phyloP scores from a whole-genome alignment of 371 early-diverging fungal genomes.

The Syncephalis plumigaleata region DNA sequence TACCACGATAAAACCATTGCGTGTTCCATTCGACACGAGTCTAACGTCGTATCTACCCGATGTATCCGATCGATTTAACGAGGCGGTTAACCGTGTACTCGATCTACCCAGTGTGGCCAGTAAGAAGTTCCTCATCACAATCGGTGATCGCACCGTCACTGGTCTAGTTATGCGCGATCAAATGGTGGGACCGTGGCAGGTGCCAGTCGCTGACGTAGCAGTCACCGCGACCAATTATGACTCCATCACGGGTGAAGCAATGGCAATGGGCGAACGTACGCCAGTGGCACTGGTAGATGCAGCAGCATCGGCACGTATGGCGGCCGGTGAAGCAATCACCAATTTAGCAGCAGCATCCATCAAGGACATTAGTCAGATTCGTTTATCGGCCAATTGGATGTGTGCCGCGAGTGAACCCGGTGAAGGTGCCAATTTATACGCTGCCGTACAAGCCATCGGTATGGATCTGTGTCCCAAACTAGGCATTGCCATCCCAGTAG shows the following conservation, averaged over 20 bases:
- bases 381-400: slow-evolving; percentile 97
- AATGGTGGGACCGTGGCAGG: slow-evolving; percentile 94
- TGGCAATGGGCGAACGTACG: slow-evolving; percentile 95
- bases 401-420: slow-evolving; percentile 75
- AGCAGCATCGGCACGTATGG: slow-evolving; percentile 90
- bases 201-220: slow-evolving; percentile 90
- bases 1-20: slow-evolving; percentile 26
- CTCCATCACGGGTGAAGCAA: slow-evolving; percentile 72
- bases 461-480: slow-evolving; percentile 81
- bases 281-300: slow-evolving; percentile 67
- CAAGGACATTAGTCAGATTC: slow-evolving; percentile 40
- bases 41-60: slow-evolving; percentile 29
- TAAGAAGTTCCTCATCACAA: slow-evolving; percentile 90
- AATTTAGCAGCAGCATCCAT: slow-evolving; percentile 83
- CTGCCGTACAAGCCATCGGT: slow-evolving; percentile 85
- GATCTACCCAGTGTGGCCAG: slow-evolving; percentile 77
- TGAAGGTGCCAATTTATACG: slow-evolving; percentile 84
- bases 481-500: slow-evolving; percentile 89
- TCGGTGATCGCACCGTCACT: slow-evolving; percentile 89
- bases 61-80: slow-evolving; percentile 18
- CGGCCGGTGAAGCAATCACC: slow-evolving; percentile 79
- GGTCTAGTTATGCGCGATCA: slow-evolving; percentile 91
- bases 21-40: slow-evolving; percentile 38
- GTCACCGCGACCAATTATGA: slow-evolving; percentile 66
- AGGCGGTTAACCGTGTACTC: slow-evolving; percentile 61